Conservation (phyloP, 257 asterid genomes). For the Solanum ossicruentum region DNA sequence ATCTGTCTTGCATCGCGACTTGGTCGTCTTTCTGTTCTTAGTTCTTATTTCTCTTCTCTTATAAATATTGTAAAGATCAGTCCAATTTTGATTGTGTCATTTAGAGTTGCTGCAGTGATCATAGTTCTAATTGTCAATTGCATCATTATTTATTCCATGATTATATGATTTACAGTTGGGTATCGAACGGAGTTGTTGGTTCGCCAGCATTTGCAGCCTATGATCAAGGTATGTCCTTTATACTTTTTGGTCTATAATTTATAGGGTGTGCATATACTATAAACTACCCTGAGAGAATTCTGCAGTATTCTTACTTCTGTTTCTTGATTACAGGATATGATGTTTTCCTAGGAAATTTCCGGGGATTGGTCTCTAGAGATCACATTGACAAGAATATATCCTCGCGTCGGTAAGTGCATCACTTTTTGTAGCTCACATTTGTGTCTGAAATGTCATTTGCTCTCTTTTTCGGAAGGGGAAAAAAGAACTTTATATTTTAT, state of each 20-base stretch:
- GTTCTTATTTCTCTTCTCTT: not conserved
- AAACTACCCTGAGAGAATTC: not conserved
- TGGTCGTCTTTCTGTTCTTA: not conserved
- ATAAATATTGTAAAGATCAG: not conserved
- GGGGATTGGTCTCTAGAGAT: constrained; percentile 92
- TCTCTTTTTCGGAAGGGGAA: not conserved
- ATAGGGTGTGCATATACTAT: not conserved
- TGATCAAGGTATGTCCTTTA: constrained; percentile 69
- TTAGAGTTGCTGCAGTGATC: not conserved
- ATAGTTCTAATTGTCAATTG: not conserved
- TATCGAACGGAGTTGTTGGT: constrained; percentile 91
- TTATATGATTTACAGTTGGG: constrained; percentile 59
- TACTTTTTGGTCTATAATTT: not conserved
- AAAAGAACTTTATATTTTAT: not conserved
- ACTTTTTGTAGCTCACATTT: not conserved
- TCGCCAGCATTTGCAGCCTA: constrained; percentile 99
- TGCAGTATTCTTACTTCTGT: not conserved
- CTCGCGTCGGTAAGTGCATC: constrained; percentile 59
- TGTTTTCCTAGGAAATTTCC: constrained; percentile 89
- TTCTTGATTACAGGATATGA: constrained; percentile 62
- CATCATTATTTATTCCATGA: not conserved
- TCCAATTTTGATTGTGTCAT: not conserved
- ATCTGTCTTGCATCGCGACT: not conserved
- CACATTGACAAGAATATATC: constrained; percentile 71
- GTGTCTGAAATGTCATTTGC: not conserved